Base-by-base conservation (phyloP, 345 rosid genomes). In the Geranium brycei region DNA sequence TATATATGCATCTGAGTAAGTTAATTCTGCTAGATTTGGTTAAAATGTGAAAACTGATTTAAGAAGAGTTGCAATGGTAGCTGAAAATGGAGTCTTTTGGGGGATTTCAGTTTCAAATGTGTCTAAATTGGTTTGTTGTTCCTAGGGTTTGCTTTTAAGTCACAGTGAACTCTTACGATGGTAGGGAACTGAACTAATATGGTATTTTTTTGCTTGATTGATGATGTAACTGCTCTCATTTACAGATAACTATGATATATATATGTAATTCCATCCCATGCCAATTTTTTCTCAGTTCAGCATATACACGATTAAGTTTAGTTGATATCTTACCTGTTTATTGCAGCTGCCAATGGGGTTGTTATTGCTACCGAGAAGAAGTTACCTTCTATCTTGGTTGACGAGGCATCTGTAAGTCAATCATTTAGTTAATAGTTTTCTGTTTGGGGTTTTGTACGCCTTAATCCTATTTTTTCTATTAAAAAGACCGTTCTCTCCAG, bases 321-420 rank as follows among this genome's bases (percentile, higher is more conserved):
- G 53, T 47, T 47, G 41, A 47, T 47, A 47, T 47, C 3, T 7
- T 47, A 47, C 15, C 53, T 47, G 53, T 10, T 64, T 57, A 12
- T 71, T 84, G 64, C 81, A 92, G 97, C 97, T 80, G 83, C 90
- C 19, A 89, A 92, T 68, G 98, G 97, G 18, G 98, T 92, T 71
- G 93, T 92, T 62, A 86, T 92, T 53, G 98, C 98, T 0, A 89
- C 96, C 0, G 98, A 92, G 80, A 89, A 92, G 81, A 92, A 92
- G 64, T 67, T 92, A 47, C 95, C 98, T 14, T 89, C 98, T 18
- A 92, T 89, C 71, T 80, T 92, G 70, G 97, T 92, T 51, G 98
- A 92, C 67, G 97, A 92, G 76, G 35, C 88, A 18, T 92, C 95
- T 67, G 98, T 92, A 67, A 82, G 97, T 77, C 16, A 16, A 16